phyloP scores from a whole-genome alignment of 495 filamentous ascomycete genomes.

The Corynascus novoguineensis region DNA sequence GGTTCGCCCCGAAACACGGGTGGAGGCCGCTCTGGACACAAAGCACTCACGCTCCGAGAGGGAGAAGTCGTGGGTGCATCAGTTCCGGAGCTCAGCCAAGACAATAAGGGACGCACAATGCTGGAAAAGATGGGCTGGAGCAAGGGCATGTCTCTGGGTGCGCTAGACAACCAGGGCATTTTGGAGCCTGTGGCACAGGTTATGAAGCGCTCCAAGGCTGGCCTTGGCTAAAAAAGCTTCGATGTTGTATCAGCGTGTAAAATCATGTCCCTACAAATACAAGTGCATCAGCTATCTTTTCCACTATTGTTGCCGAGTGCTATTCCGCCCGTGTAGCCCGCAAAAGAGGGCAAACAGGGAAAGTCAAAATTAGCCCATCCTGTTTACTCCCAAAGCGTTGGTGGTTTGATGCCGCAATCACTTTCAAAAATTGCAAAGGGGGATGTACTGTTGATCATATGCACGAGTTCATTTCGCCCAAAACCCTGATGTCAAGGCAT shows the following conservation, averaged over 20 bases:
- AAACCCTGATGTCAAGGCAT: constrained; percentile 56
- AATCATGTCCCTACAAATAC: too few species aligned
- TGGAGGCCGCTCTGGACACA: constrained; percentile 18
- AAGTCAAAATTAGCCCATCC: too few species aligned
- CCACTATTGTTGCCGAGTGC: too few species aligned
- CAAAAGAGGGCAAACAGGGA: too few species aligned
- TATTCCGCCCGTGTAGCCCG: too few species aligned
- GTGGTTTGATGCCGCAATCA: too few species aligned
- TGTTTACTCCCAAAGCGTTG: too few species aligned
- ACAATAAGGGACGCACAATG: constrained; percentile 82
- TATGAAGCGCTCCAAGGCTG: constrained; percentile 78
- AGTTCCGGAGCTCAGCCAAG: constrained; percentile 75
- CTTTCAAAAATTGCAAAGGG: background rate
- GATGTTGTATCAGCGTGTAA: background rate
- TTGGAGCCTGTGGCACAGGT: constrained; percentile 80
- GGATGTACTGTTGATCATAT: constrained; percentile 46
- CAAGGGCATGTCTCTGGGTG: constrained; percentile 79
- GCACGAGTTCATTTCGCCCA: constrained; percentile 57
- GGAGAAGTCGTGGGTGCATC: constrained; percentile 85
- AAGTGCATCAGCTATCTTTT: too few species aligned
- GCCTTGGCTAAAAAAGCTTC: constrained; percentile 61
- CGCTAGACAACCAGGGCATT: constrained; percentile 79
- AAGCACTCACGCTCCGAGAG: constrained; percentile 60
- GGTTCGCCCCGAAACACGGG: constrained; percentile 7
- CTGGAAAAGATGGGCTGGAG: constrained; percentile 98